These are phyloP conservation scores for Ilex paraguariensis DNA, from an alignment of 305 asterid genomes.

Conservation along the genomic window DNA sequence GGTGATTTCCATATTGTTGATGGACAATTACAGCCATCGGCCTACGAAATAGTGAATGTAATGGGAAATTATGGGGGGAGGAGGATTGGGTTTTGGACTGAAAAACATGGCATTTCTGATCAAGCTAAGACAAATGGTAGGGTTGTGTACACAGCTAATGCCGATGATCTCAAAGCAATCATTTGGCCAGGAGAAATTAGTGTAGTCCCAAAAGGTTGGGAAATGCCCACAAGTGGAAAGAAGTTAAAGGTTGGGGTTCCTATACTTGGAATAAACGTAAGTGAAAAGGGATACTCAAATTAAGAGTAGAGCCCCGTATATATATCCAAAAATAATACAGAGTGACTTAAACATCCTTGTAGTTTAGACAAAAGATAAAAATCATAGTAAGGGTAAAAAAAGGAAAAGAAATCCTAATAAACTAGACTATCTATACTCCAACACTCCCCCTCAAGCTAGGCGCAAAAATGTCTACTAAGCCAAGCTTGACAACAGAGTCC, in stretches of 20 bases:
- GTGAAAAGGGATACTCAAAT: too few relatives aligned
- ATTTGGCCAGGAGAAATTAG: conserved; percentile 51
- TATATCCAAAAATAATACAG: too few relatives aligned
- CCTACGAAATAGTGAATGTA: conserved; percentile 41
- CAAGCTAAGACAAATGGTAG: conserved; percentile 2
- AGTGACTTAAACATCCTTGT: too few relatives aligned
- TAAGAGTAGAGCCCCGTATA: conserved; percentile 29
- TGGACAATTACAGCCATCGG: conserved; percentile 34
- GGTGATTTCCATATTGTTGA: conserved; percentile 35
- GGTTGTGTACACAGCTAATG: conserved; percentile 6
- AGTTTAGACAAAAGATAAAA: too few relatives aligned
- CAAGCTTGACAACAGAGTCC: too few relatives aligned
- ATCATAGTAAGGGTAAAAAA: too few relatives aligned
- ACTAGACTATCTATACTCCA: too few relatives aligned
- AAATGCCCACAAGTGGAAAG: conserved; percentile 27
- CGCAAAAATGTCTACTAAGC: too few relatives aligned
- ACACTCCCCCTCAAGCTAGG: too few relatives aligned
- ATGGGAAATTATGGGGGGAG: conserved; percentile 21
- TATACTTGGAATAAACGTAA: too few relatives aligned
- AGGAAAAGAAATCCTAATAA: too few relatives aligned
- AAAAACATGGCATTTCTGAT: conserved; percentile 23
- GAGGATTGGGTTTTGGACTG: conserved; percentile 40
- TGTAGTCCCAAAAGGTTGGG: conserved; percentile 46
- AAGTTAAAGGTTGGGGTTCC: conserved; percentile 41
- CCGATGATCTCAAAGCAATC: conserved; percentile 23